Base-by-base conservation (phyloP, 2,329 filamentous ascomycete genomes). In the Beauveria sp. region DNA sequence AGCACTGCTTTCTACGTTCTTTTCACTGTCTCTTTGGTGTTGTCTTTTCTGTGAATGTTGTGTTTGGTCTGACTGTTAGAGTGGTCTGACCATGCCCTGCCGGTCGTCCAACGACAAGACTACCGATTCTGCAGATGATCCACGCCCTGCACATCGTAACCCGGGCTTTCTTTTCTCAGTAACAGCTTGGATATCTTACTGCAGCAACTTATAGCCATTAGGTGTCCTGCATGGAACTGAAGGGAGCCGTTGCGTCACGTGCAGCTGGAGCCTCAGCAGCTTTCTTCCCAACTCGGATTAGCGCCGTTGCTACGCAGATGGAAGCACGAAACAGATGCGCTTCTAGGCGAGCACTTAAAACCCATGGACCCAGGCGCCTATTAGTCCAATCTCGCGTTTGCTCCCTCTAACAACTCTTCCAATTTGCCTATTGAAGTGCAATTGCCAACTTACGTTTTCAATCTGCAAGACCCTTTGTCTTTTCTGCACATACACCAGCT, bases 241-340 rank as follows among this genome's bases (percentile, higher is more conserved):
- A 60, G 20, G 48, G 38, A 60, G 28, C 7, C 24, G 14, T 28
- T 18, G 12, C 43, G 22, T 63, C 61, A 63, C 61, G 53, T 63
- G 58, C 48, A 61, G 46, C 58, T 52, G 34, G 28, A 55, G 57
- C 58, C 43, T 34, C n/a, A 40, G 48, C 59, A 57, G 57, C 14
- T 43, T n/a, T 48, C 54, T 3, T 38, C 31, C 56, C 28, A 20
- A 24, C 22, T 6, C 5, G 38, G 69, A 55, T 64, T 75, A 74
- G 72, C 54, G 46, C 64, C 62, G 69, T 73, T 73, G 70, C 69
- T 69, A 70, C 66, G 68, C 52, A 56, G 49, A 42, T 40, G 61
- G 28, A 40, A 49, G 24, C 52, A 57, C 60, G 45, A 57, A 62
- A 61, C 49, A 65, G 62, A 42, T 53, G 60, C 54, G 49, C 40